Evolutionary conservation across 345 rosid species (phyloP), one percentile per base, ranked within the genome.

Genomic region (Brassica carinata): DNA sequence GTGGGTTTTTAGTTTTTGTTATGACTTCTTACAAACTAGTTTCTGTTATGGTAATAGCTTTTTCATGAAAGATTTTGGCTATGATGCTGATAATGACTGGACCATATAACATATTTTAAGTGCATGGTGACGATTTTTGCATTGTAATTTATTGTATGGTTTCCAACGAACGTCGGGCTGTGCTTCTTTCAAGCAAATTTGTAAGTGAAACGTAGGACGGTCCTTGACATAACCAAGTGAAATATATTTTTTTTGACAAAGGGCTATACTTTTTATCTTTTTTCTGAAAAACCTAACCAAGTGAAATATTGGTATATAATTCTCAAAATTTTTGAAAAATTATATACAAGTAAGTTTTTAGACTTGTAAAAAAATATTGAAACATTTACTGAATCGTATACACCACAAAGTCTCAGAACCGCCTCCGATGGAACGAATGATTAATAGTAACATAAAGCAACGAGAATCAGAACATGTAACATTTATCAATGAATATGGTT

Each of bases 11-110:
- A 8, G 8, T n/a, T 74, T 57, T 71, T 15, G 34, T 73, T 73
- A 61, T 23, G 45, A 19, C 18, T 74, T 29, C 27, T 45, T 31
- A 8, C 0, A 4, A 68, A 48, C 29, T 33, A 69, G 29, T 15
- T 51, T 27, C 5, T 27, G 67, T 17, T 69, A 45, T 66, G 62
- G 14, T 57, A 15, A 45, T 31, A 51, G 34, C 57, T 63, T 63
- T 79, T 69, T n/a, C 77, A 69, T 75, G 51, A 38, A 69, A 64
- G 48, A 75, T 74, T 34, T 74, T 36, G 51, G 66, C 57, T 48
- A 68, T 51, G 34, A 68, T 48, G 59, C 71, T 80, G 79, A 74
- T 33, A 74, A 74, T 63, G 75, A 74, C 83, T 74, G 70, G 83
- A 80, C 79, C 59, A 62, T 74, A 61, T 48, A 62, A 45, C 40